Conservation (phyloP, 2,329 filamentous ascomycete species). For the Penicillium corylophilum region DNA sequence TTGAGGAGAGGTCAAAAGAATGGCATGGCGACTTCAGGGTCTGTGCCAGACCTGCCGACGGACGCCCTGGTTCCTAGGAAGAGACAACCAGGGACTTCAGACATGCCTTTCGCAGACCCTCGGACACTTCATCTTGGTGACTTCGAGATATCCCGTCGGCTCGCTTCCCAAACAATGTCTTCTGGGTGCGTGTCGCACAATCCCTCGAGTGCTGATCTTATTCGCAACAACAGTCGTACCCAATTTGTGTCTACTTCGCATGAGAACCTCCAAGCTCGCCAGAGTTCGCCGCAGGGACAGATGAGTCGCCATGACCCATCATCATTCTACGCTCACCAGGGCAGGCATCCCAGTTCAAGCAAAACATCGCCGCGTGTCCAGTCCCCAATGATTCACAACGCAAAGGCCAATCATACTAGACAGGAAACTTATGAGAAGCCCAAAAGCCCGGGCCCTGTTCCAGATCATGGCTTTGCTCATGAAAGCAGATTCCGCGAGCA, state of each 20-base stretch:
- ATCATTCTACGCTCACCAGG: constrained; percentile 29
- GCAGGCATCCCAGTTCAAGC: constrained; percentile 11
- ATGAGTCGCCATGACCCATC: constrained; percentile 17
- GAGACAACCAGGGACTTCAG: constrained; percentile 15
- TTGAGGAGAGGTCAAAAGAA: constrained; percentile 5
- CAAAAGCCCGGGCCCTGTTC: background rate
- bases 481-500: constrained; percentile 36
- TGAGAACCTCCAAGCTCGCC: constrained; percentile 12
- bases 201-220: constrained; percentile 23
- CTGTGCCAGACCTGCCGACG: constrained; percentile 12
- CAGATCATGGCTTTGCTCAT: background rate
- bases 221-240: constrained; percentile 12
- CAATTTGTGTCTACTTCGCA: constrained; percentile 9
- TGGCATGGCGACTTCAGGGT: constrained; percentile 13
- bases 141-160: constrained; percentile 29
- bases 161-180: constrained; percentile 25
- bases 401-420: background rate
- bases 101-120: constrained; percentile 14
- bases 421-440: background rate
- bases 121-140: constrained; percentile 29
- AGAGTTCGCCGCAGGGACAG: constrained; percentile 1
- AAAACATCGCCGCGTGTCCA: constrained; percentile 1
- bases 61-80: constrained; percentile 27
- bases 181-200: constrained; percentile 21
- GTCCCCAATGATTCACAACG: background rate